These are phyloP conservation scores for Suillus decipiens DNA, from an alignment of 768 basidiomycete species.

Conservation along the genomic window DNA sequence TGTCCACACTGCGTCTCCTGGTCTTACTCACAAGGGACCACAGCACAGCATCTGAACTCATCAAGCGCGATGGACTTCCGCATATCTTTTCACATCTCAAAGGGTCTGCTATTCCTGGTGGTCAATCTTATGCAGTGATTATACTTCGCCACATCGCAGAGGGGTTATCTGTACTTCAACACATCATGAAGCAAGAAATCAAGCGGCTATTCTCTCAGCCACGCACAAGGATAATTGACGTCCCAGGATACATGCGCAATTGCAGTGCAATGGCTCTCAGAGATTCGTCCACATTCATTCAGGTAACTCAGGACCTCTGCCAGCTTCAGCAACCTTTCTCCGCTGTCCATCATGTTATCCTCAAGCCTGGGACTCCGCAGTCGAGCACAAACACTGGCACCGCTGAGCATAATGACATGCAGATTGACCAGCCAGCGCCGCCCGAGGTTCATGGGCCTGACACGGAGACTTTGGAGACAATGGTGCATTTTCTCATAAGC, in stretches of 20 bases:
- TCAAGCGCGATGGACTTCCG: slow-evolving; percentile 62
- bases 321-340: slow-evolving; percentile 69
- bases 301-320: slow-evolving; percentile 70
- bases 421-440: slow-evolving; percentile 44
- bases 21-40: slow-evolving; percentile 82
- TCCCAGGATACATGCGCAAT: slow-evolving; percentile 70
- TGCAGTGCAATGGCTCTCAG: slow-evolving; percentile 81
- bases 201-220: slow-evolving; percentile 78
- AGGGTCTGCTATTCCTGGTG: slow-evolving; percentile 56
- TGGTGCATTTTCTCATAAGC: slow-evolving; percentile 68
- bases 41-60: slow-evolving; percentile 62
- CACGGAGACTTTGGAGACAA: slow-evolving; percentile 54
- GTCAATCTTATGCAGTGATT: slow-evolving; percentile 81
- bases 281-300: slow-evolving; percentile 74
- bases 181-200: slow-evolving; percentile 81
- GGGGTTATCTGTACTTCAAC: slow-evolving; percentile 61
- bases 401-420: slow-evolving; percentile 51
- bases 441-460: slow-evolving; percentile 27
- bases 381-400: slow-evolving; percentile 12
- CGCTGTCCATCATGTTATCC: slow-evolving; percentile 54
- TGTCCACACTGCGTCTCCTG: slow-evolving; percentile 80
- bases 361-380: slow-evolving; percentile 44
- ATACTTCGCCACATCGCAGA: slow-evolving; percentile 94
- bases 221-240: slow-evolving; percentile 68
- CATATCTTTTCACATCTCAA: slow-evolving; percentile 70